phyloP scores from a whole-genome alignment of 164 flowering plant genomes.

The Magnolia changhungtana region DNA sequence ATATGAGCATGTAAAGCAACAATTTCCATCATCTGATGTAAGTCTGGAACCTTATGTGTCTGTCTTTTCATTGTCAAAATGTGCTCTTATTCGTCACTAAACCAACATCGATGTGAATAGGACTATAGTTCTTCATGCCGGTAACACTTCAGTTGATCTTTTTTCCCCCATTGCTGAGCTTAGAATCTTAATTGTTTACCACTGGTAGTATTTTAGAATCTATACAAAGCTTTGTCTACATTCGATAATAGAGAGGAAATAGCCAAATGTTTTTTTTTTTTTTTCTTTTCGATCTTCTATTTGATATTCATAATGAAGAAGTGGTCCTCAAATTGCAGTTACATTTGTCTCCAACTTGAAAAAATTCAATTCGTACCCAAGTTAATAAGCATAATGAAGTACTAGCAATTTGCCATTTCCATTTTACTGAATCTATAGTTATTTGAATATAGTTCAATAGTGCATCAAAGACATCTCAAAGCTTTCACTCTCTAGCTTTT shows the following conservation, averaged over 20 bases:
- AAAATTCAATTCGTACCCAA: no score
- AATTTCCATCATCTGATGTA: slow-evolving; percentile 35
- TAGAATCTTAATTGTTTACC: neutral
- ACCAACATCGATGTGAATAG: neutral
- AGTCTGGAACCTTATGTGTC: slow-evolving; percentile 20
- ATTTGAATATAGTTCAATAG: no score
- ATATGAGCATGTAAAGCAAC: slow-evolving; percentile 37
- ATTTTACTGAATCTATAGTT: no score
- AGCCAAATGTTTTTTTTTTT: no score
- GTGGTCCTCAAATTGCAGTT: no score
- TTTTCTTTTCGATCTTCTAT: no score
- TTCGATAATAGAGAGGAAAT: neutral
- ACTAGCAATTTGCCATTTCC: no score
- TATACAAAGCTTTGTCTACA: neutral
- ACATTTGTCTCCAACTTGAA: no score
- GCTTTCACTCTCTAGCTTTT: no score
- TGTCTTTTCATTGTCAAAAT: neutral
- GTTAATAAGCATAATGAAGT: no score
- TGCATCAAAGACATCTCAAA: no score
- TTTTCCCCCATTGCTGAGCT: neutral
- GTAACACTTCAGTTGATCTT: neutral
- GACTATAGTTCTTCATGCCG: neutral
- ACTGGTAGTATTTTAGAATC: neutral
- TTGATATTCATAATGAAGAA: no score
- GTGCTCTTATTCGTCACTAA: neutral